A percentile compares a stretch with the other conserved stretches of the same genome.
phyloP scores from a whole-genome alignment of 2,329 filamentous ascomycete species.

The Fusarium sp. region DNA sequence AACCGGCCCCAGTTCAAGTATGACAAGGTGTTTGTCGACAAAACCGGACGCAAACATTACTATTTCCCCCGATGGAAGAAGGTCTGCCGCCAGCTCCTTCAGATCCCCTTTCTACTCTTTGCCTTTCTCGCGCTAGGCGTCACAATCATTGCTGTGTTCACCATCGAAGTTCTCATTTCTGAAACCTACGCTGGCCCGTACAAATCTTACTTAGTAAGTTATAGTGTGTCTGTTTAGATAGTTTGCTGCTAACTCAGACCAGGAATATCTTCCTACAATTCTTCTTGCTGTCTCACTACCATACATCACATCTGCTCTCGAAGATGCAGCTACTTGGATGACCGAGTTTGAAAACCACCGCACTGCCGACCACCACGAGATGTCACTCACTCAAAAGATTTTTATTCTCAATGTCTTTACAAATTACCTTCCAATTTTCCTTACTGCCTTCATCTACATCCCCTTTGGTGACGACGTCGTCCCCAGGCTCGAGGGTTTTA shows the following conservation, averaged over 20 bases:
- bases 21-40: slow-evolving; percentile 74
- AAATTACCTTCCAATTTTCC: slow-evolving; percentile 81
- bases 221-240: accelerated
- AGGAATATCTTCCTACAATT: slow-evolving; percentile 82
- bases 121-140: slow-evolving; percentile 73
- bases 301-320: slow-evolving; percentile 75
- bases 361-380: slow-evolving; percentile 77
- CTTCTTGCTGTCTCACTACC: slow-evolving; percentile 78
- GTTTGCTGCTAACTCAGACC: background rate
- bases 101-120: slow-evolving; percentile 77
- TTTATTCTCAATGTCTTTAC: slow-evolving; percentile 87
- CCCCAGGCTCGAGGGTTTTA: slow-evolving; percentile 75
- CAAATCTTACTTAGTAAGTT: slow-evolving; percentile 74
- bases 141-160: slow-evolving; percentile 79
- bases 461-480: slow-evolving; percentile 80
- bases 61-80: slow-evolving; percentile 78
- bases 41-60: slow-evolving; percentile 73
- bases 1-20: slow-evolving; percentile 76
- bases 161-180: slow-evolving; percentile 82
- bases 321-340: slow-evolving; percentile 73
- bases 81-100: slow-evolving; percentile 75
- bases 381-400: slow-evolving; percentile 80
- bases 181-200: slow-evolving; percentile 81
- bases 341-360: slow-evolving; percentile 84
- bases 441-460: slow-evolving; percentile 86